phyloP scores from a whole-genome alignment of 1,139 yeast genomes.

The Candida buenavistaensis region DNA sequence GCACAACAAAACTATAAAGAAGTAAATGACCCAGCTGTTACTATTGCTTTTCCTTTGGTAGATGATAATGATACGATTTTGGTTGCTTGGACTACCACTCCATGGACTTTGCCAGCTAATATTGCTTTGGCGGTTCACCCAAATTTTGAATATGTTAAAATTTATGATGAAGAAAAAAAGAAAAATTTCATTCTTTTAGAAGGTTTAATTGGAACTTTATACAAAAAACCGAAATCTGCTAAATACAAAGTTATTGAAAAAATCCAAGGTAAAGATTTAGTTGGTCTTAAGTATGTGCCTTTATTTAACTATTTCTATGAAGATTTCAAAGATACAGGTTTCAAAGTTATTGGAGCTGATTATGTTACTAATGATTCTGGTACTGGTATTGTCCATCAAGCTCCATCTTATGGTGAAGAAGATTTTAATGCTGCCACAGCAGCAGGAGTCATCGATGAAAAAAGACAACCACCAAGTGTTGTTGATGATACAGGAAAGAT shows the following conservation, averaged over 20 bases:
- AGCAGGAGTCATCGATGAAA: slow-evolving; percentile 72
- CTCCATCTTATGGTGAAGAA: slow-evolving; percentile 99
- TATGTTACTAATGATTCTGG: slow-evolving; percentile 94
- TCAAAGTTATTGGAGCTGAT: slow-evolving; percentile 75
- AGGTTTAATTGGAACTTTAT: slow-evolving; percentile 72
- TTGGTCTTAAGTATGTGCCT: slow-evolving; percentile 79
- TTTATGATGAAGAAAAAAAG: slow-evolving; percentile 83
- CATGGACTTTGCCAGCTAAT: slow-evolving; percentile 98
- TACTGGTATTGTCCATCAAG: slow-evolving; percentile 98
- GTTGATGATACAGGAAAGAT: slow-evolving; percentile 90
- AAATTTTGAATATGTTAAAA: slow-evolving; percentile 85
- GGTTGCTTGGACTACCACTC: slow-evolving; percentile 99
- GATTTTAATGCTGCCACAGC: slow-evolving; percentile 84
- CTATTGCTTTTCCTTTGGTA: slow-evolving; percentile 80
- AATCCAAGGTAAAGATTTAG: slow-evolving; percentile 75
- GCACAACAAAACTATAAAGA: slow-evolving; percentile 98
- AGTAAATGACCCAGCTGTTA: slow-evolving; percentile 94
- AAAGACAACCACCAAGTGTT: slow-evolving; percentile 82
- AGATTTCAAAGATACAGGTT: slow-evolving; percentile 71
- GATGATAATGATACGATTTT: slow-evolving; percentile 79
- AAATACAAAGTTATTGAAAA: slow-evolving; percentile 81
- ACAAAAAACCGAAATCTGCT: slow-evolving; percentile 92
- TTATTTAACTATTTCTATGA: slow-evolving; percentile 79
- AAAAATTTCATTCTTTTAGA: slow-evolving; percentile 82
- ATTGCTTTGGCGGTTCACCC: slow-evolving; percentile 91